Evolutionary conservation across 1,139 yeast species (phyloP).

Genomic region (Sugiyamaella novakii): DNA sequence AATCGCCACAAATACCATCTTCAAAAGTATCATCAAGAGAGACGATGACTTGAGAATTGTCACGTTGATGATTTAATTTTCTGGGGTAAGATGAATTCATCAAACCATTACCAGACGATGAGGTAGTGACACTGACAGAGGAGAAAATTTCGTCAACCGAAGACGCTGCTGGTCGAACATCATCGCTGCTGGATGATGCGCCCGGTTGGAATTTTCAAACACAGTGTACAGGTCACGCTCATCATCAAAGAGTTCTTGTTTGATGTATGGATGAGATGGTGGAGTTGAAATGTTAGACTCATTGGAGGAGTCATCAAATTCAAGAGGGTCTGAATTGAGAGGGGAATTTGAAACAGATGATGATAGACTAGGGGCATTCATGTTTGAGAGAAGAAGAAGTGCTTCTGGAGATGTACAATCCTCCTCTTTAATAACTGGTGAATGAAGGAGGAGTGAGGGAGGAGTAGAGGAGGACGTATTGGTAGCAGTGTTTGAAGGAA

Average conservation of each 20-base stretch:
- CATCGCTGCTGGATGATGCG: constrained; percentile 53
- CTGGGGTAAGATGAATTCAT: constrained; percentile 1
- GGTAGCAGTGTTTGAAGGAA: neutral
- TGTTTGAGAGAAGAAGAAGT: constrained; percentile 29
- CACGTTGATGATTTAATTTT: constrained; percentile 9
- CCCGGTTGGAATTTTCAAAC: constrained; percentile 29
- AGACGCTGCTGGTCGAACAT: constrained; percentile 48
- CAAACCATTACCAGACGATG: constrained; percentile 11
- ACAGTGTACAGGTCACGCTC: constrained; percentile 17
- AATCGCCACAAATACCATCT: constrained; percentile 21
- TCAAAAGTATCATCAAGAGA: constrained; percentile 16
- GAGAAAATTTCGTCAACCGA: constrained; percentile 39
- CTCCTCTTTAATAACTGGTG: constrained; percentile 18
- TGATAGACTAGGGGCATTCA: constrained; percentile 33
- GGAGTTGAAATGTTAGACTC: constrained; percentile 10
- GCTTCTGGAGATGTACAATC: constrained; percentile 34
- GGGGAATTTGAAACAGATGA: constrained; percentile 31
- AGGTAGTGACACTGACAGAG: constrained; percentile 8
- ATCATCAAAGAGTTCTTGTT: constrained; percentile 11
- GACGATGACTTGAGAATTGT: neutral
- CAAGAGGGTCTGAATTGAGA: constrained; percentile 15
- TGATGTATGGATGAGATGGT: constrained; percentile 2
- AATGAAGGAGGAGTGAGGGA: neutral
- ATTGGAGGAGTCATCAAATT: constrained; percentile 14
- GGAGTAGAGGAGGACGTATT: neutral